Conservation (phyloP, 2,329 filamentous ascomycete genomes). For the Ilyonectria destructans region DNA sequence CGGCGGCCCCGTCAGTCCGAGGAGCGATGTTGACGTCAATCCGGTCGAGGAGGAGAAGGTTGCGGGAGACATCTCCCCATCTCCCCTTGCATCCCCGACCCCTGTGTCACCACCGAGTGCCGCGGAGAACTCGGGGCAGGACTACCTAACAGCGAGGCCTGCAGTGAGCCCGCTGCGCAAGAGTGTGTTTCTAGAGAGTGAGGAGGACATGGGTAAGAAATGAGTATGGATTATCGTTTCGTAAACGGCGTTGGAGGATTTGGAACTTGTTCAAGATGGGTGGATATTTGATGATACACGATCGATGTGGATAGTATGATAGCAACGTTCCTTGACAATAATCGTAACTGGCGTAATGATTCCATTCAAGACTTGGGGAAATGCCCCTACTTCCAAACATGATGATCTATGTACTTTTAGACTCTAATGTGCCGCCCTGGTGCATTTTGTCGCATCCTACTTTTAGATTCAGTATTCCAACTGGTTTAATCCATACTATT, state of each 20-base stretch:
- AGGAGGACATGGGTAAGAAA: slow-evolving; percentile 57
- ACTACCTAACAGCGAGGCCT: slow-evolving; percentile 50
- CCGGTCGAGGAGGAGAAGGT: slow-evolving; percentile 27
- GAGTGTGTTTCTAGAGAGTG: slow-evolving; percentile 61
- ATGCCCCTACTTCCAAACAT: slow-evolving; percentile 2
- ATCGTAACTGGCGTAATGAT: slow-evolving; percentile 28
- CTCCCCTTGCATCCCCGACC: slow-evolving; percentile 25
- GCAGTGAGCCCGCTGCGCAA: slow-evolving; percentile 51
- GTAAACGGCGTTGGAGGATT: slow-evolving; percentile 42
- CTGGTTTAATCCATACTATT: neutral
- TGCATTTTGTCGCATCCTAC: neutral
- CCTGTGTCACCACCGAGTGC: slow-evolving; percentile 52
- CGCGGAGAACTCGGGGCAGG: slow-evolving; percentile 45
- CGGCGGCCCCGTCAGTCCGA: slow-evolving; percentile 41
- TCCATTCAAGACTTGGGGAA: slow-evolving; percentile 10
- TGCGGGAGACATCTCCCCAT: slow-evolving; percentile 32
- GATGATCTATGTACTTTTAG: slow-evolving; percentile 20
- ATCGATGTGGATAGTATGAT: slow-evolving; percentile 7
- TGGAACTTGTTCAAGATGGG: slow-evolving; percentile 9
- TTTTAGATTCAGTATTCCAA: neutral
- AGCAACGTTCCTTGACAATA: slow-evolving; percentile 14
- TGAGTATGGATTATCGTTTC: slow-evolving; percentile 21
- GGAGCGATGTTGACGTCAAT: slow-evolving; percentile 30
- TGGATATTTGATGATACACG: slow-evolving; percentile 24
- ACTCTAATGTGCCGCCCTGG: neutral